Evolutionary conservation across 306 rosid genomes (phyloP).

Genomic region (Vigna angularis): DNA sequence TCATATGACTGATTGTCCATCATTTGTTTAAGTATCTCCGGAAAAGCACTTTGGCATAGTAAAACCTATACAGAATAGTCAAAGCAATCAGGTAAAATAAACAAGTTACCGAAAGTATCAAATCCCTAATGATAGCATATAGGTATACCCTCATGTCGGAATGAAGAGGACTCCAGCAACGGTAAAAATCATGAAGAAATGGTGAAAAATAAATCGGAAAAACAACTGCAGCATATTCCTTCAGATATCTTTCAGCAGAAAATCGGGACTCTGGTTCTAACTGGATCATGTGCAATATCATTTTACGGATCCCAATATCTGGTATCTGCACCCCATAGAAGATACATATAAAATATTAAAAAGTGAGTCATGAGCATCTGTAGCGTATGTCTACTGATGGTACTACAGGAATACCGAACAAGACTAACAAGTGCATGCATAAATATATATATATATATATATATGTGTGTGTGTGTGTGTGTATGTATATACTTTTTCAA

Average conservation of each 20-base stretch:
- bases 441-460: not conserved
- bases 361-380: conserved; percentile 20
- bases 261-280: conserved; percentile 87
- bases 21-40: conserved; percentile 92
- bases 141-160: conserved; percentile 89
- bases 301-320: conserved; percentile 86
- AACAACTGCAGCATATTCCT: conserved; percentile 77
- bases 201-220: conserved; percentile 91
- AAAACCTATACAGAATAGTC: conserved; percentile 63
- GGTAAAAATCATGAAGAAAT: conserved; percentile 87
- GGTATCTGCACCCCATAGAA: conserved; percentile 74
- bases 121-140: conserved; percentile 20
- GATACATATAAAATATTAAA: conserved; percentile 31
- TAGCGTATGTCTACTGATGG: conserved; percentile 22
- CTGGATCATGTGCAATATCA: conserved; percentile 97
- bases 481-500: conserved; percentile 70
- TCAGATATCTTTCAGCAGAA: conserved; percentile 85
- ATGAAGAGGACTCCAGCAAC: conserved; percentile 92
- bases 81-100: conserved; percentile 35
- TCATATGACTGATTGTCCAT: conserved; percentile 62
- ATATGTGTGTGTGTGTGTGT: too few relatives aligned
- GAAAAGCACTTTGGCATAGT: conserved; percentile 90
- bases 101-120: conserved; percentile 37
- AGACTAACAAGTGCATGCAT: not conserved
- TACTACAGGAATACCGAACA: conserved; percentile 20